These are phyloP conservation scores for Athelia sp. DNA, from an alignment of 1,284 basidiomycete genomes.

Conservation along the genomic window DNA sequence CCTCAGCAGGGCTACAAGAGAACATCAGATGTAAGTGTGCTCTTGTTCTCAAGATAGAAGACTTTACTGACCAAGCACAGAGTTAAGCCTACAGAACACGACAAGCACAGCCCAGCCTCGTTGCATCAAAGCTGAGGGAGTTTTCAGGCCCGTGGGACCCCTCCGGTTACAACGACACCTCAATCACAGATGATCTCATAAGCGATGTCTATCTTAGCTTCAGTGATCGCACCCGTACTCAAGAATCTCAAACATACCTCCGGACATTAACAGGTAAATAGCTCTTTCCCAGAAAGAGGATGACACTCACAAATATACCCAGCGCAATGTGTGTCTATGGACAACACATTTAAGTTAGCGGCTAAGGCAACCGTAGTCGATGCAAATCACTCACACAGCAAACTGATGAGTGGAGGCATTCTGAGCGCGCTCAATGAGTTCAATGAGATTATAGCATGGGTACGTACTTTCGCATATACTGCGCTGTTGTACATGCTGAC, in stretches of 20 bases:
- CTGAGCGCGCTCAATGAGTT: conserved; percentile 16
- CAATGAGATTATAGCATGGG: conserved; percentile 14
- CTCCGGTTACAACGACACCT: conserved; percentile 5
- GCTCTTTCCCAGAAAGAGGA: too few relatives aligned
- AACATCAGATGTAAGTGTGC: conserved; percentile 13
- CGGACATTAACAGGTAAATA: background rate
- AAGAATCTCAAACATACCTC: conserved; percentile 3
- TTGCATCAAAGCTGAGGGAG: background rate
- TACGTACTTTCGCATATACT: background rate
- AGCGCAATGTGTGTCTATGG: conserved; percentile 8
- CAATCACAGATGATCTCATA: conserved; percentile 5
- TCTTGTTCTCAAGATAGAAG: conserved; percentile 8
- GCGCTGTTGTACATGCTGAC: background rate
- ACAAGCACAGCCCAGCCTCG: background rate
- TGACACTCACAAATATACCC: background rate
- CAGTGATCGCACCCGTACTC: background rate
- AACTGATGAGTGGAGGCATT: conserved; percentile 8
- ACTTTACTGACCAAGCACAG: conserved; percentile 1
- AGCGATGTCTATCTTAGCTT: conserved; percentile 6
- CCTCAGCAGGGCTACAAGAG: conserved; percentile 10
- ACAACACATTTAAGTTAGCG: conserved; percentile 8
- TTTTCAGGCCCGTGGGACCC: background rate
- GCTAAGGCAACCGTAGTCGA: conserved; percentile 8
- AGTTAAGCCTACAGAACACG: conserved; percentile 1
- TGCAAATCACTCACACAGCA: conserved; percentile 1